Percentiles rank a stretch among this genome's conserved stretches.
Evolutionary conservation across 2,329 filamentous ascomycete genomes (phyloP).

Genomic region (Trichoderma brevicompactum): DNA sequence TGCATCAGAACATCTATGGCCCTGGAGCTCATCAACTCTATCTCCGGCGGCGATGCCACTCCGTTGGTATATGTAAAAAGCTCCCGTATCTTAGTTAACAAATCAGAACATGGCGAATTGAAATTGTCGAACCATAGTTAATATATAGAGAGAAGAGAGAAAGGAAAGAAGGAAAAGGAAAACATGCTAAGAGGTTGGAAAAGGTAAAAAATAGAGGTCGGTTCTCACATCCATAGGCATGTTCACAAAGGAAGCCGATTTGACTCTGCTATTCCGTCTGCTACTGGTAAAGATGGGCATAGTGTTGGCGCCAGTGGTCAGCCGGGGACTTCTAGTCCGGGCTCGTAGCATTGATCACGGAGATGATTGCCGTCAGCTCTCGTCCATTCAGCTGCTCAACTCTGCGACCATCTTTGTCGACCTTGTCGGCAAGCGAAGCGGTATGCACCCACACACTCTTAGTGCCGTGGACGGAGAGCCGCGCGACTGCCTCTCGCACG

Average conservation of each 20-base stretch:
- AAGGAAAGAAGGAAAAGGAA: not conserved
- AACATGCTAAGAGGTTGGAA: not conserved
- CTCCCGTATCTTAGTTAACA: not conserved
- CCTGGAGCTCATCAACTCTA: not conserved
- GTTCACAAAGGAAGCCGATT: not conserved
- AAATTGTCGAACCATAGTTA: not conserved
- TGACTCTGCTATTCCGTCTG: not conserved
- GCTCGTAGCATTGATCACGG: constrained; percentile 33
- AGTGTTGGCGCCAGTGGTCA: constrained; percentile 37
- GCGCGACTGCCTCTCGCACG: constrained; percentile 38
- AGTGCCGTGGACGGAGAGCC: constrained; percentile 35
- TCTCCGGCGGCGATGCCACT: not conserved
- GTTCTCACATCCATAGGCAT: not conserved
- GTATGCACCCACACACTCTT: constrained; percentile 52
- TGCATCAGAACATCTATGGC: not conserved
- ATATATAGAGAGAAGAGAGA: not conserved
- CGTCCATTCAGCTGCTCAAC: constrained; percentile 37
- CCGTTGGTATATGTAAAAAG: not conserved
- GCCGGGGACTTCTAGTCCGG: constrained; percentile 39
- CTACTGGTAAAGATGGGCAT: constrained; percentile 21
- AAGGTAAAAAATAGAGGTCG: no score
- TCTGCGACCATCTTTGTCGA: constrained; percentile 23
- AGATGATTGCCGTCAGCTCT: constrained; percentile 35
- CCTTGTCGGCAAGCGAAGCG: constrained; percentile 39
- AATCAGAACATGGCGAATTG: not conserved